phyloP scores from a whole-genome alignment of 192 early-diverging fungal genomes.

The Coemansia erecta region DNA sequence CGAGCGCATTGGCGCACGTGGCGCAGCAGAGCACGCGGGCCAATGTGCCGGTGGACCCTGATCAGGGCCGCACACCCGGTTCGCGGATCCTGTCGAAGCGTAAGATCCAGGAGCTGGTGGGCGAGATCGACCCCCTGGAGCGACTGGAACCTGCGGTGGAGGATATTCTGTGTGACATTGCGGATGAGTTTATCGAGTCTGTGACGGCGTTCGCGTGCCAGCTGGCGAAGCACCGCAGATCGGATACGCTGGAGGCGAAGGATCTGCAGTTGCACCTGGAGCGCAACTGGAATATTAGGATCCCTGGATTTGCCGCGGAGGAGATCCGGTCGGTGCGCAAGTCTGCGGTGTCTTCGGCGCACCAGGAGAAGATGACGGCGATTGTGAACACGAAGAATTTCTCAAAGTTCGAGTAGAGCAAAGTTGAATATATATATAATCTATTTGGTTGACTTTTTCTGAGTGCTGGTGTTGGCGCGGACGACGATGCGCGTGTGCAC shows the following conservation, averaged over 20 bases:
- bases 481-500: neutral
- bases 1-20: conserved; percentile 46
- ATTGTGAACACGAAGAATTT: conserved; percentile 53
- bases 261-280: conserved; percentile 86
- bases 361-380: conserved; percentile 64
- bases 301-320: conserved; percentile 84
- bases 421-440: neutral
- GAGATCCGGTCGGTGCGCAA: conserved; percentile 75
- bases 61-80: conserved; percentile 3
- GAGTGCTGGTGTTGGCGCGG: neutral
- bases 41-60: conserved; percentile 39
- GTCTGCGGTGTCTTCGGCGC: conserved; percentile 58
- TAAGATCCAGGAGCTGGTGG: conserved; percentile 83
- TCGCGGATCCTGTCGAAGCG: conserved; percentile 66
- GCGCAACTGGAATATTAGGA: conserved; percentile 87
- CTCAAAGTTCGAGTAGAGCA: conserved; percentile 27
- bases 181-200: conserved; percentile 85
- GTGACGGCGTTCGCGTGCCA: conserved; percentile 80
- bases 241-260: conserved; percentile 75
- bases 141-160: conserved; percentile 80
- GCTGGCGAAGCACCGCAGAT: conserved; percentile 79
- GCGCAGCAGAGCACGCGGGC: conserved; percentile 47
- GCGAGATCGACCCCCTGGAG: conserved; percentile 76
- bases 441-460: neutral
- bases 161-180: conserved; percentile 79